Evolutionary conservation across 139 green algal species (phyloP).

Genomic region (Bryopsis sp.): DNA sequence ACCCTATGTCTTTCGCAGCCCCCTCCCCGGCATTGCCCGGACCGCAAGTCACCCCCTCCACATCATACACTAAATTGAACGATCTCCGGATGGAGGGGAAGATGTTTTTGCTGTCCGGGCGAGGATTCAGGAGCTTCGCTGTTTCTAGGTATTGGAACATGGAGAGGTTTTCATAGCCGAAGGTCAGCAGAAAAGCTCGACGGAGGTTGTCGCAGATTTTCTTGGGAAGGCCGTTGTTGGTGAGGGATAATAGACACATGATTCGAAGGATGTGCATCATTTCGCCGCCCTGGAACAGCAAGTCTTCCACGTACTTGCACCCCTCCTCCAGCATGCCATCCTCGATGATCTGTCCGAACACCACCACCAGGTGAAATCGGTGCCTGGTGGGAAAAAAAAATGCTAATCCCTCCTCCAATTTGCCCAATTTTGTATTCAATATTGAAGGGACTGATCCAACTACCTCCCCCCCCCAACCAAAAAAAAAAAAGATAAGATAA

Average conservation of each 20-base stretch:
- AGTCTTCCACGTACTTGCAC: conserved; percentile 37
- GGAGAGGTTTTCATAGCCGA: conserved; percentile 79
- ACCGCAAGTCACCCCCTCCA: background rate
- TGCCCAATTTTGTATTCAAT: no score
- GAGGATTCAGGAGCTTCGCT: conserved; percentile 32
- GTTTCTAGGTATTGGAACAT: conserved; percentile 58
- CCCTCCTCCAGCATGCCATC: conserved; percentile 15
- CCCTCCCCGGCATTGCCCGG: conserved; percentile 22
- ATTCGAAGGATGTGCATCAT: conserved; percentile 70
- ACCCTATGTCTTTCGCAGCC: conserved; percentile 43
- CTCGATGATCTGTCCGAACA: conserved; percentile 19
- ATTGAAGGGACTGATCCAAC: no score
- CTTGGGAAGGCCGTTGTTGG: conserved; percentile 59
- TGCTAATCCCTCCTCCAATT: no score
- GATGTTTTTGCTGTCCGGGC: background rate
- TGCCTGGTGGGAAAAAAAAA: no score
- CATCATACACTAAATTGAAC: conserved; percentile 8
- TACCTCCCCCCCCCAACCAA: no score
- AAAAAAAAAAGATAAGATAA: no score
- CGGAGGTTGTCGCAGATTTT: conserved; percentile 61
- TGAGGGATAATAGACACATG: conserved; percentile 57
- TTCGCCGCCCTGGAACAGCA: conserved; percentile 52
- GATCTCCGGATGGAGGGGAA: conserved; percentile 10
- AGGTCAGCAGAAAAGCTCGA: conserved; percentile 65
- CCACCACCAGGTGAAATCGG: no score